Evolutionary conservation across 2,329 filamentous ascomycete genomes (phyloP).

Genomic region (Peltaster fructicola): DNA sequence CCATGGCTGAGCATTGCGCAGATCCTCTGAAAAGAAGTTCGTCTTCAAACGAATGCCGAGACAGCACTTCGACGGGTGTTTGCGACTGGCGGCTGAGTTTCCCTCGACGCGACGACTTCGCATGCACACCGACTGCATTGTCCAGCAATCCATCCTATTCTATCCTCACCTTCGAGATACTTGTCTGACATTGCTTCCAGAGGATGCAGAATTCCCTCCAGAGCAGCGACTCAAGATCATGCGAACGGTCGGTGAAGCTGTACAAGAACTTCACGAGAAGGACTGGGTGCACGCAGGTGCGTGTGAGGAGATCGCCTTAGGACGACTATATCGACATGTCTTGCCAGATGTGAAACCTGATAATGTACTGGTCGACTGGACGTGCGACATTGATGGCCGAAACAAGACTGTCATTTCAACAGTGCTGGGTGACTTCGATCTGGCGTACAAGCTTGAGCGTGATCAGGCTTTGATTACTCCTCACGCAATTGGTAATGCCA

Average conservation of each 20-base stretch:
- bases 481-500: conserved; percentile 21
- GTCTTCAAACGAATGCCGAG: conserved; percentile 19
- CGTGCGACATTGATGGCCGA: conserved; percentile 14
- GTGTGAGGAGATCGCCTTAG: conserved; percentile 6
- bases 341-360: conserved; percentile 24
- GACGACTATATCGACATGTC: conserved; percentile 10
- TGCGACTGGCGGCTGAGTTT: conserved; percentile 19
- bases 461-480: conserved; percentile 12
- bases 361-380: conserved; percentile 23
- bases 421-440: conserved; percentile 22
- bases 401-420: conserved; percentile 18
- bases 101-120: conserved; percentile 17
- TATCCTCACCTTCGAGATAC: conserved; percentile 20
- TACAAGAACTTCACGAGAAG: conserved; percentile 21
- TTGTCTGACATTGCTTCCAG: conserved; percentile 18
- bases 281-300: conserved; percentile 22
- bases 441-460: conserved; percentile 17
- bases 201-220: conserved; percentile 16
- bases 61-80: conserved; percentile 17
- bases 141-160: conserved; percentile 18
- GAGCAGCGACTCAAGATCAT: conserved; percentile 19
- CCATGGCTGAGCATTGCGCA: conserved; percentile 15
- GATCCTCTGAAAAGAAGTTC: conserved; percentile 17
- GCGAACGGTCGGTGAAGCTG: conserved; percentile 17
- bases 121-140: conserved; percentile 21